Evolutionary conservation across 805 yeast genomes (phyloP).

Genomic region (Gaillardinia entomophila): DNA sequence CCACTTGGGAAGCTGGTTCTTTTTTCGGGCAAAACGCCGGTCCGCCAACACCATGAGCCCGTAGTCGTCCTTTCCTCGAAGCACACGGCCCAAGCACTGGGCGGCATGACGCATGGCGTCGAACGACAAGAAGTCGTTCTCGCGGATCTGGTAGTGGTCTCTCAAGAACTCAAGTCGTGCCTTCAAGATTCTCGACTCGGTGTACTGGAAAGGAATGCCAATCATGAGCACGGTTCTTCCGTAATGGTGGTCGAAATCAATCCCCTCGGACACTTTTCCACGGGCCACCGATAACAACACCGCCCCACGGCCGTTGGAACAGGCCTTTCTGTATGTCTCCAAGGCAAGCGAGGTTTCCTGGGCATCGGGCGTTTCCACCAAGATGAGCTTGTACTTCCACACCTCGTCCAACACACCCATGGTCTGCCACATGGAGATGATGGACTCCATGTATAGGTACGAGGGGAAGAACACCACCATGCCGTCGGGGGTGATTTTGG

Average conservation of each 20-base stretch:
- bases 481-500: constrained; percentile 97
- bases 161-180: constrained; percentile 91
- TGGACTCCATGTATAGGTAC: constrained; percentile 95
- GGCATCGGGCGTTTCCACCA: constrained; percentile 98
- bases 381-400: constrained; percentile 92
- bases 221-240: constrained; percentile 98
- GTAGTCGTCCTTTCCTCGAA: constrained; percentile 97
- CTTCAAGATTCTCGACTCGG: constrained; percentile 91
- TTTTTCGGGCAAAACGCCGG: constrained; percentile 81
- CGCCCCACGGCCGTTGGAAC: constrained; percentile 97
- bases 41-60: constrained; percentile 99
- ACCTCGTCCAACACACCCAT: constrained; percentile 98
- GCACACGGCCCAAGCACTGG: constrained; percentile 93
- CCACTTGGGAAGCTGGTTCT: constrained; percentile 92
- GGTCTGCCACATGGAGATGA: constrained; percentile 97
- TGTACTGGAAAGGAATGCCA: constrained; percentile 98
- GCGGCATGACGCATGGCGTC: constrained; percentile 99
- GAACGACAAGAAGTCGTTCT: constrained; percentile 90
- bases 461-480: constrained; percentile 97
- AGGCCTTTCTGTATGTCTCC: constrained; percentile 93
- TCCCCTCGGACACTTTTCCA: constrained; percentile 98
- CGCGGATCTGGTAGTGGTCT: constrained; percentile 88
- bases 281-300: constrained; percentile 95
- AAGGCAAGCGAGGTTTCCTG: constrained; percentile 95
- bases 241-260: constrained; percentile 97